Conservation (phyloP, 2,329 filamentous ascomycete species). For the Exophiala spinifera region DNA sequence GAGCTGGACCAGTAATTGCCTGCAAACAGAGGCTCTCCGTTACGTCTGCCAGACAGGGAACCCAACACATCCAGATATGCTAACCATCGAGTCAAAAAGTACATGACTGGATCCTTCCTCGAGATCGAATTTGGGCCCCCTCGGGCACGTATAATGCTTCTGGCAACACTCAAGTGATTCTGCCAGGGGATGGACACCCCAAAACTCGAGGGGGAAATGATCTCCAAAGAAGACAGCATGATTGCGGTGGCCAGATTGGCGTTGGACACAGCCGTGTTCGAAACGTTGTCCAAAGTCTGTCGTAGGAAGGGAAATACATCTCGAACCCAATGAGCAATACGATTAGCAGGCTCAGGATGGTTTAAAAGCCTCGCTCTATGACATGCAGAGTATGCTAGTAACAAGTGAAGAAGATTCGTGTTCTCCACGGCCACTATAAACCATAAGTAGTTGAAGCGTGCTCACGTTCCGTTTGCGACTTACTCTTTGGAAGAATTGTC, state of each 20-base stretch:
- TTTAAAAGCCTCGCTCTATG: conserved; percentile 72
- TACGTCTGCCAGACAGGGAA: conserved; percentile 60
- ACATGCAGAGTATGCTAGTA: conserved; percentile 80
- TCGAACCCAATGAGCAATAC: conserved; percentile 77
- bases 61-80: conserved; percentile 80
- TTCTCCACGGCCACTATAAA: conserved; percentile 44
- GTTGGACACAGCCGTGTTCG: conserved; percentile 68
- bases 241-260: conserved; percentile 76
- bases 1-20: conserved; percentile 47
- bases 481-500: conserved; percentile 60
- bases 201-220: conserved; percentile 77
- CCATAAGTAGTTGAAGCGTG: conserved; percentile 50
- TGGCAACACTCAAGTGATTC: conserved; percentile 70
- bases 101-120: conserved; percentile 58
- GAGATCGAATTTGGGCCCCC: conserved; percentile 56
- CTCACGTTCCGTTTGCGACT: conserved; percentile 33
- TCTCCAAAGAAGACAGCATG: conserved; percentile 79
- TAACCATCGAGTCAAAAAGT: conserved; percentile 79
- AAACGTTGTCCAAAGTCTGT: conserved; percentile 63
- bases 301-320: conserved; percentile 67
- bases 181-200: conserved; percentile 80
- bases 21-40: conserved; percentile 50
- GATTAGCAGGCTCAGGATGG: conserved; percentile 69
- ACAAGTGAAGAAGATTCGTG: conserved; percentile 66
- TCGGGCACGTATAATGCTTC: conserved; percentile 69